Conservation (phyloP, 2,329 filamentous ascomycete genomes). For the Xylariaceae sp. region DNA sequence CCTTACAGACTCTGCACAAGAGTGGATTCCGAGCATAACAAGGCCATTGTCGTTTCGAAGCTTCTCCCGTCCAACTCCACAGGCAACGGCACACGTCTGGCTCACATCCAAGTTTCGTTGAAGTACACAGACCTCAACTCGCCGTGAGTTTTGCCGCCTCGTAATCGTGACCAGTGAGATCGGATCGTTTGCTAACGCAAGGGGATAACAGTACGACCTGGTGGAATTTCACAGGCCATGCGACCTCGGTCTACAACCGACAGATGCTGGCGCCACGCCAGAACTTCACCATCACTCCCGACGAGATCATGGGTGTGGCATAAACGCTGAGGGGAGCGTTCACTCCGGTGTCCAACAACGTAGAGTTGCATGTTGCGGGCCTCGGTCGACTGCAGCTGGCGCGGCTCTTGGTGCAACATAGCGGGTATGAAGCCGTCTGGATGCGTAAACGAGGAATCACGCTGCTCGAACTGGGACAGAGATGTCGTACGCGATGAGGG, state of each 20-base stretch:
- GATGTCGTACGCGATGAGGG: constrained; percentile 4
- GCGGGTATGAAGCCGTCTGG: constrained; percentile 11
- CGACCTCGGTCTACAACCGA: constrained; percentile 27
- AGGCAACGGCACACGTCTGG: constrained; percentile 17
- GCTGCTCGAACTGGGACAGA: constrained; percentile 3
- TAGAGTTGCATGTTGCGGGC: not conserved
- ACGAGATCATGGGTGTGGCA: constrained; percentile 29
- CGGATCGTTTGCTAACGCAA: constrained; percentile 14
- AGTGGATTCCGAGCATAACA: constrained; percentile 22
- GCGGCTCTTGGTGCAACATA: constrained; percentile 13
- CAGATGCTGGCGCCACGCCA: constrained; percentile 22
- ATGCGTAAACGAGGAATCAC: constrained; percentile 15
- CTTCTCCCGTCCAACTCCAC: constrained; percentile 25
- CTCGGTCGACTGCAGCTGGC: constrained; percentile 13
- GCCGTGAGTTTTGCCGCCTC: constrained; percentile 19
- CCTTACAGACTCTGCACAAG: constrained; percentile 27
- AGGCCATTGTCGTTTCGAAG: constrained; percentile 29
- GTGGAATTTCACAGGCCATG: constrained; percentile 34
- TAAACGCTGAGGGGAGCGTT: constrained; percentile 8
- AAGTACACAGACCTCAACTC: constrained; percentile 28
- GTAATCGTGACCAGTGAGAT: constrained; percentile 6
- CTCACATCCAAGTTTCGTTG: constrained; percentile 31
- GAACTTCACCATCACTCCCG: constrained; percentile 31
- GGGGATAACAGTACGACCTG: constrained; percentile 22
- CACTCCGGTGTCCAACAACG: constrained; percentile 7